Evolutionary conservation across 2,329 filamentous ascomycete genomes (phyloP).

Genomic region (Podosphaera fusca): DNA sequence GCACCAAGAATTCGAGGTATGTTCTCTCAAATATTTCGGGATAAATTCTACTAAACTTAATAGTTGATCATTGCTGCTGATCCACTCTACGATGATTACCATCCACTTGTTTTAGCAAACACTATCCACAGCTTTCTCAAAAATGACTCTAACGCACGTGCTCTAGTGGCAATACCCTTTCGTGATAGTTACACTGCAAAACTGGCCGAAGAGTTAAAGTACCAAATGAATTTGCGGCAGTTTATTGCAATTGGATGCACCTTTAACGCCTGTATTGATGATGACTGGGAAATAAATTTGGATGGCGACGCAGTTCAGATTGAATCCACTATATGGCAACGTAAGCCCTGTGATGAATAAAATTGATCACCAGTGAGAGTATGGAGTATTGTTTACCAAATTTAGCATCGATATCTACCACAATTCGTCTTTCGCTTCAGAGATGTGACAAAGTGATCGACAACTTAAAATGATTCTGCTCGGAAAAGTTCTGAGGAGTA

Average conservation of each 20-base stretch:
- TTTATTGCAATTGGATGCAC: neutral
- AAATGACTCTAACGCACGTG: slow-evolving; percentile 29
- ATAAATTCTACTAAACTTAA: neutral
- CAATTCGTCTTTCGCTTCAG: neutral
- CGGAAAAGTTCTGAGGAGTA: neutral
- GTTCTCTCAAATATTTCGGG: neutral
- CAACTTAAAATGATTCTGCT: neutral
- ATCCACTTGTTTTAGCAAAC: slow-evolving; percentile 49
- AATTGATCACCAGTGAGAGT: neutral
- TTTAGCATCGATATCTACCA: neutral
- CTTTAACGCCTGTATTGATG: neutral
- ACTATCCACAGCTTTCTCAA: slow-evolving; percentile 48
- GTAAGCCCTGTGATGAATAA: neutral
- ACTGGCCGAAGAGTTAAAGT: neutral
- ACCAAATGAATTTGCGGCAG: neutral
- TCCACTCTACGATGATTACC: slow-evolving; percentile 64
- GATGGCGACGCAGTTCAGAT: neutral
- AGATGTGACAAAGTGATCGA: neutral
- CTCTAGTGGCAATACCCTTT: slow-evolving; percentile 60
- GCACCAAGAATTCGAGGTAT: neutral
- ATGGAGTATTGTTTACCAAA: neutral
- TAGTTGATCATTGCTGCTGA: slow-evolving; percentile 68
- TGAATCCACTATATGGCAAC: slow-evolving; percentile 1
- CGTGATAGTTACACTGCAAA: slow-evolving; percentile 26
- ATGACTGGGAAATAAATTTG: neutral